Evolutionary conservation across 768 basidiomycete species (phyloP).

Genomic region (Serendipita sp.): DNA sequence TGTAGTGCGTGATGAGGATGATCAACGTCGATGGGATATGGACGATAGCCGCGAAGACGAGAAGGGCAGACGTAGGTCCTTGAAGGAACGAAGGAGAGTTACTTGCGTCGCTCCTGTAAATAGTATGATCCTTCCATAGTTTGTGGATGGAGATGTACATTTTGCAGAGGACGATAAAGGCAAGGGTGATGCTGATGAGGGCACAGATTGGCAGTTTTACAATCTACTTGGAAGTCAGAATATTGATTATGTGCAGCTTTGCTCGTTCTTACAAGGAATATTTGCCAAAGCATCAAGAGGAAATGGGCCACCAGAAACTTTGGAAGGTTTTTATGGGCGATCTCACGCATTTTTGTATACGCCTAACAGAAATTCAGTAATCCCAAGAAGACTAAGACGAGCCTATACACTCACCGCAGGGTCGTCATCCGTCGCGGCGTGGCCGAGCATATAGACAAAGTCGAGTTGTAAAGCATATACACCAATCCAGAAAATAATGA

Average conservation of each 20-base stretch:
- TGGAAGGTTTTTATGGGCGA: background rate
- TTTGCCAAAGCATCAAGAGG: background rate
- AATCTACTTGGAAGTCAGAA: background rate
- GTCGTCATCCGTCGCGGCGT: background rate
- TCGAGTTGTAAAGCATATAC: slow-evolving; percentile 3
- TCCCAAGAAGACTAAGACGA: background rate
- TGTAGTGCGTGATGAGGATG: slow-evolving; percentile 2
- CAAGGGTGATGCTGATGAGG: background rate
- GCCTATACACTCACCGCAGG: background rate
- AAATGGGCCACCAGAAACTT: background rate
- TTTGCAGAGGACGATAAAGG: background rate
- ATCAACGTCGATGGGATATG: background rate
- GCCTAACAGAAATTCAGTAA: background rate
- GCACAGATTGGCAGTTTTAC: background rate
- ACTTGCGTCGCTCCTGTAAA: background rate
- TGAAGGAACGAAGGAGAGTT: background rate
- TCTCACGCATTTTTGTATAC: background rate
- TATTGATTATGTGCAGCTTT: background rate
- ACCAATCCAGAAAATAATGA: slow-evolving; percentile 2
- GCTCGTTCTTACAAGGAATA: background rate
- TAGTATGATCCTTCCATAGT: background rate
- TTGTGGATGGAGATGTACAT: background rate
- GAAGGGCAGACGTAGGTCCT: background rate
- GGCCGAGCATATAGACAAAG: slow-evolving; percentile 2
- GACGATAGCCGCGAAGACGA: background rate